Conservation (phyloP, 352 stramenopile genomes). For the Phytophthora pini region DNA sequence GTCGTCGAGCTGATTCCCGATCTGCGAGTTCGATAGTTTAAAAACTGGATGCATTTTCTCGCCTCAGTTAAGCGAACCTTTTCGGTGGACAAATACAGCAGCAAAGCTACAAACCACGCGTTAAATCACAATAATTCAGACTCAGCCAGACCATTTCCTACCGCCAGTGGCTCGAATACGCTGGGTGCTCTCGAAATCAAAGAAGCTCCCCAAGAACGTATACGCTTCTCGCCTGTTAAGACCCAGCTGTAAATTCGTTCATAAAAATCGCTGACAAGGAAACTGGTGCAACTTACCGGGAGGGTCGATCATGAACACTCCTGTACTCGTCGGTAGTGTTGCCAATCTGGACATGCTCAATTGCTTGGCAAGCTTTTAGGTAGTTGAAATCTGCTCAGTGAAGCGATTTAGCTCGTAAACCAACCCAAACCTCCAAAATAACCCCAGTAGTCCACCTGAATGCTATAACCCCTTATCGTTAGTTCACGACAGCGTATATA, state of each 20-base stretch:
- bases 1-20: constrained; percentile 83
- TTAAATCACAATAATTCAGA: background rate
- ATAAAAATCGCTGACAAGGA: background rate
- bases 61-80: constrained; percentile 50
- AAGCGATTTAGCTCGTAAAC: background rate
- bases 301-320: constrained; percentile 24
- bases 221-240: constrained; percentile 59
- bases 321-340: constrained; percentile 34
- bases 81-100: constrained; percentile 68
- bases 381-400: constrained; percentile 75
- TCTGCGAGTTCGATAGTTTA: constrained; percentile 44
- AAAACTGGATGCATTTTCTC: background rate
- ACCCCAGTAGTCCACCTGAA: constrained; percentile 32
- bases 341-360: constrained; percentile 73
- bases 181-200: constrained; percentile 80
- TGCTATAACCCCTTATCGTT: constrained; percentile 38
- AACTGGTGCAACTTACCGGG: constrained; percentile 18
- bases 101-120: constrained; percentile 52
- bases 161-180: constrained; percentile 81
- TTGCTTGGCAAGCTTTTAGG: constrained; percentile 70
- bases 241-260: background rate
- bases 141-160: constrained; percentile 25
- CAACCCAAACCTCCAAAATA: no score
- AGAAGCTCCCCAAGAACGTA: constrained; percentile 76
- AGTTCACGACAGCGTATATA: constrained; percentile 4